Evolutionary conservation across 345 rosid genomes (phyloP).

Genomic region (Euclidium syriacum): DNA sequence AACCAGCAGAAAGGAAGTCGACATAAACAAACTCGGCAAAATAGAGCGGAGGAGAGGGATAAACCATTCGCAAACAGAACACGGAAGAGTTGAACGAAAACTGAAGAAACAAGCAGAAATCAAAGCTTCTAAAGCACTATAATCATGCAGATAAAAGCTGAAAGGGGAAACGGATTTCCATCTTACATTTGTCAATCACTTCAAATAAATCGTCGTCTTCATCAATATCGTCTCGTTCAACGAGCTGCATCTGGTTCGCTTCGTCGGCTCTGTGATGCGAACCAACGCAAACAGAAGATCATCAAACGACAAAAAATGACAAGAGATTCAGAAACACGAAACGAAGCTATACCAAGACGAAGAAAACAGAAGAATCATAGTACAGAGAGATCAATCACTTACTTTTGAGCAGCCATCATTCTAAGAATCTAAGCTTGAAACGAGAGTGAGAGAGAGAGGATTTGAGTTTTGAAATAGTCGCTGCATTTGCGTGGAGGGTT

Average conservation of each 20-base stretch:
- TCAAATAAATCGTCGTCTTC: conserved; percentile 74
- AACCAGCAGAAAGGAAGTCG: background rate
- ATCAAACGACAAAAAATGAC: background rate
- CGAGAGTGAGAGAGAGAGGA: conserved; percentile 15
- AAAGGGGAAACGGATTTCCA: background rate
- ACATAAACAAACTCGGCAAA: background rate
- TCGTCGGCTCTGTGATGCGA: conserved; percentile 56
- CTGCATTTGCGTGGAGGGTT: background rate
- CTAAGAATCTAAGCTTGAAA: conserved; percentile 13
- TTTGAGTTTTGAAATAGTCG: conserved; percentile 17
- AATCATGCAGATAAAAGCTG: background rate
- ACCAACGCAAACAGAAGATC: background rate
- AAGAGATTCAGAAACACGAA: background rate
- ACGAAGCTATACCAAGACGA: background rate
- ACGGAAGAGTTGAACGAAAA: background rate
- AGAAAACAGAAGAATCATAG: conserved; percentile 1
- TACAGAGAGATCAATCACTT: conserved; percentile 23
- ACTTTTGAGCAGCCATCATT: conserved; percentile 78
- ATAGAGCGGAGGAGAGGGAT: too few species aligned
- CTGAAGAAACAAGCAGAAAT: background rate
- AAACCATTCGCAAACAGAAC: too few species aligned
- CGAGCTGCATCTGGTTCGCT: conserved; percentile 61
- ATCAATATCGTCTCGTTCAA: conserved; percentile 60
- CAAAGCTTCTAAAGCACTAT: background rate
- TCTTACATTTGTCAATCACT: conserved; percentile 65